These are phyloP conservation scores for Beauveria sp. DNA, from an alignment of 2,329 filamentous ascomycete genomes.

Conservation along the genomic window DNA sequence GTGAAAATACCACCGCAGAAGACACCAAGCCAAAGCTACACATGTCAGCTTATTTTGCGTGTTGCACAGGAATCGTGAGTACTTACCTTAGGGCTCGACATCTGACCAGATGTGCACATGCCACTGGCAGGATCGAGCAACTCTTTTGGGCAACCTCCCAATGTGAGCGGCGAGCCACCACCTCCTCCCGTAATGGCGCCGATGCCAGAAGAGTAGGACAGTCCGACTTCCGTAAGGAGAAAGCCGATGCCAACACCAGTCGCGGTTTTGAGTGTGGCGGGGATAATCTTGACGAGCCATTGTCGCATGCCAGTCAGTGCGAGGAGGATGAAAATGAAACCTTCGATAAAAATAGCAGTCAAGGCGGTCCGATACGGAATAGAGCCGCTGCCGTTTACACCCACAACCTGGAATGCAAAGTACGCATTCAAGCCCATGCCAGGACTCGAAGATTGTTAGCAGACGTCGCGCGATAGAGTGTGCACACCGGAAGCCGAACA, in stretches of 20 bases:
- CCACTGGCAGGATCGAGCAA: conserved; percentile 38
- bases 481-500: conserved; percentile 23
- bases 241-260: conserved; percentile 59
- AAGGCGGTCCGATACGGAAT: conserved; percentile 54
- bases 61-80: background rate
- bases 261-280: conserved; percentile 56
- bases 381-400: conserved; percentile 47
- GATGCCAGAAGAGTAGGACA: conserved; percentile 75
- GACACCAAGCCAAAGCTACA: conserved; percentile 75
- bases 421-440: conserved; percentile 63
- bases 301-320: conserved; percentile 63
- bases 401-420: conserved; percentile 60
- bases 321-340: conserved; percentile 56
- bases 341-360: conserved; percentile 57
- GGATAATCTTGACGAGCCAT: conserved; percentile 61
- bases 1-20: conserved; percentile 74
- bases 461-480: background rate
- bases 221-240: conserved; percentile 55
- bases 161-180: conserved; percentile 59
- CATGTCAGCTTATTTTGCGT: background rate
- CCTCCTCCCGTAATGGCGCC: conserved; percentile 67
- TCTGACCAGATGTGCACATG: conserved; percentile 52
- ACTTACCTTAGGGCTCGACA: conserved; percentile 65
- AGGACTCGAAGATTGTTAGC: conserved; percentile 35
- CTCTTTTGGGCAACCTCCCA: conserved; percentile 64